Conservation (phyloP, 1,284 basidiomycete genomes). For the Malassezia globosa region DNA sequence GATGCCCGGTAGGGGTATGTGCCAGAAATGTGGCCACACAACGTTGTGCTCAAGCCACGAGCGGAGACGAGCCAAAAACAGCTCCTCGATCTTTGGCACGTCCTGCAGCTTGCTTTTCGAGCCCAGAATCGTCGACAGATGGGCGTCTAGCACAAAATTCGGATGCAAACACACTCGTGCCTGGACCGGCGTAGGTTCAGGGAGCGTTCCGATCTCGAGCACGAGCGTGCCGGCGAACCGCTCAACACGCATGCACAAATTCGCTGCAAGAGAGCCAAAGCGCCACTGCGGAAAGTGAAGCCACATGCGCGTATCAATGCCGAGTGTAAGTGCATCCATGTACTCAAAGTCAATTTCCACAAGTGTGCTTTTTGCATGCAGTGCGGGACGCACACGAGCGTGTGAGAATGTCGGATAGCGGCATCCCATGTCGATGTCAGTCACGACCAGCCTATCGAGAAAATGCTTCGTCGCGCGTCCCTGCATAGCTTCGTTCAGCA, state of each 20-base stretch:
- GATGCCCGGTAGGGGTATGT: conserved; percentile 48
- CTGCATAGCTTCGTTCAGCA: conserved; percentile 25
- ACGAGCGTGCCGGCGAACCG: conserved; percentile 51
- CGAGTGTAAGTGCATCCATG: conserved; percentile 51
- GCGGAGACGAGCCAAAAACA: conserved; percentile 51
- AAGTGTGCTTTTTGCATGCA: conserved; percentile 51
- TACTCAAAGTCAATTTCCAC: conserved; percentile 55
- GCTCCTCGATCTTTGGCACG: conserved; percentile 55
- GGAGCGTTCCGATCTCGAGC: conserved; percentile 4
- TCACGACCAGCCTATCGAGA: conserved; percentile 52
- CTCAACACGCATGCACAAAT: conserved; percentile 52
- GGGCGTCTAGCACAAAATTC: conserved; percentile 53
- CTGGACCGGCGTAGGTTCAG: conserved; percentile 34
- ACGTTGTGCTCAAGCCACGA: conserved; percentile 51
- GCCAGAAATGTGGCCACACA: conserved; percentile 51
- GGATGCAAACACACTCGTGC: conserved; percentile 53
- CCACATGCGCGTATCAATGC: conserved; percentile 53
- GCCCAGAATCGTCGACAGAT: conserved; percentile 52
- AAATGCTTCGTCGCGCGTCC: conserved; percentile 7
- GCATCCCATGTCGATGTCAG: conserved; percentile 52
- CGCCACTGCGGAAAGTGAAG: conserved; percentile 54
- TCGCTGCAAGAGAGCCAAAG: conserved; percentile 54
- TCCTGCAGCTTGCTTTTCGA: conserved; percentile 55
- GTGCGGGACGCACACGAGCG: conserved; percentile 53
- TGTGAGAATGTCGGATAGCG: conserved; percentile 52